phyloP scores from a whole-genome alignment of 2,329 filamentous ascomycete genomes.

The Aspergillus jensenii region DNA sequence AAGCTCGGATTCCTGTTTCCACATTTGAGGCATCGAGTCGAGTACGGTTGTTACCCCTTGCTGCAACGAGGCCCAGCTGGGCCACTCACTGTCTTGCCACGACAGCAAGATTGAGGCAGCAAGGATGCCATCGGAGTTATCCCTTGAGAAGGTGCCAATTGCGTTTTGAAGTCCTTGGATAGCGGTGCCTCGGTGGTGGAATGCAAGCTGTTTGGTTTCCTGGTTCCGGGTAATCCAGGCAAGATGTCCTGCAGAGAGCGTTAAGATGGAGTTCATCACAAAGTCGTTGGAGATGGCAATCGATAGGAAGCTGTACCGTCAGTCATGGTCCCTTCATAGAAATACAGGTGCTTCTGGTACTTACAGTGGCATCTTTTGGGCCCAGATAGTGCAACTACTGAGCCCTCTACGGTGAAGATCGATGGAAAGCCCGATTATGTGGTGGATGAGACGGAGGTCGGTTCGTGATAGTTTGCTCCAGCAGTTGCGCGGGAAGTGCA shows the following conservation, averaged over 20 bases:
- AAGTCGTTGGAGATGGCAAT: slow-evolving; percentile 80
- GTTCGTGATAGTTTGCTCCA: slow-evolving; percentile 72
- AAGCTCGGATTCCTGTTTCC: slow-evolving; percentile 77
- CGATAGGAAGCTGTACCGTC: slow-evolving; percentile 65
- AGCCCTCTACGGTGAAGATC: slow-evolving; percentile 76
- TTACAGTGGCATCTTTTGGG: slow-evolving; percentile 87
- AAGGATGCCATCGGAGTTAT: slow-evolving; percentile 86
- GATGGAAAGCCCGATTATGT: slow-evolving; percentile 81
- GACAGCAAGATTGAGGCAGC: slow-evolving; percentile 89
- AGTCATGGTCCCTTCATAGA: slow-evolving; percentile 2
- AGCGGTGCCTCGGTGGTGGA: slow-evolving; percentile 82
- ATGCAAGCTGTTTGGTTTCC: slow-evolving; percentile 82
- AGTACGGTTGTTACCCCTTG: slow-evolving; percentile 89
- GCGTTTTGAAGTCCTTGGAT: slow-evolving; percentile 85
- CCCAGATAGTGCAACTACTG: slow-evolving; percentile 87
- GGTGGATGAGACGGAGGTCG: slow-evolving; percentile 85
- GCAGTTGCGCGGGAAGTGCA: slow-evolving; percentile 71
- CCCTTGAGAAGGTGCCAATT: slow-evolving; percentile 77
- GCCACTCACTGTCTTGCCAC: slow-evolving; percentile 96
- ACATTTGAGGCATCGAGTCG: slow-evolving; percentile 81
- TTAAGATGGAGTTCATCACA: slow-evolving; percentile 90
- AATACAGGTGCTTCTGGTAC: slow-evolving; percentile 34
- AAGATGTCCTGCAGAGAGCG: slow-evolving; percentile 92
- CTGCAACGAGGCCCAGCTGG: slow-evolving; percentile 89
- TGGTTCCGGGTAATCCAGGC: slow-evolving; percentile 84